Evolutionary conservation across 192 early-diverging fungal species (phyloP).

Genomic region (Coemansia sp.): DNA sequence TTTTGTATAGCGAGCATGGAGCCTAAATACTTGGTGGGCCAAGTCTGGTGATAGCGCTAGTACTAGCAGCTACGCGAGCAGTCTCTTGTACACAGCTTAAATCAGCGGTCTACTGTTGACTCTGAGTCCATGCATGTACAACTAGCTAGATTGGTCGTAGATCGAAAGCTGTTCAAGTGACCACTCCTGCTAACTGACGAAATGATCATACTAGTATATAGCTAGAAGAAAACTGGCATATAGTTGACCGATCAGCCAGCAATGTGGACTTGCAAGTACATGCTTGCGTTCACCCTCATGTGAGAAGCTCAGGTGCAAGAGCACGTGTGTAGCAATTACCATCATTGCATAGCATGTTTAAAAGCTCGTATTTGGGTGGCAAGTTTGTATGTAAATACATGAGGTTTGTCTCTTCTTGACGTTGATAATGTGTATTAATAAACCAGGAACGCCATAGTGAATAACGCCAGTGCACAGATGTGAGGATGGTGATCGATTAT

Average conservation of each 20-base stretch:
- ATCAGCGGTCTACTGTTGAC: neutral
- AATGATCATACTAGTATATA: conserved; percentile 31
- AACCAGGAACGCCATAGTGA: neutral
- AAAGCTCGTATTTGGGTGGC: too few relatives aligned
- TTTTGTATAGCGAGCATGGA: too few relatives aligned
- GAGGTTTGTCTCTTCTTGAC: too few relatives aligned
- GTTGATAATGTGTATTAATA: too few relatives aligned
- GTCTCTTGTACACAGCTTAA: neutral
- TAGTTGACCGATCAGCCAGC: conserved; percentile 30
- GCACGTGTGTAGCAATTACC: too few relatives aligned
- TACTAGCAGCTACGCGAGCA: conserved; percentile 23
- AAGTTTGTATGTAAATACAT: too few relatives aligned
- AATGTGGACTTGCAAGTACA: neutral
- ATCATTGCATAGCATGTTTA: too few relatives aligned
- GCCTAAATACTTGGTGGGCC: too few relatives aligned
- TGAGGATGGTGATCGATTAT: neutral
- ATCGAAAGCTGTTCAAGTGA: conserved; percentile 20
- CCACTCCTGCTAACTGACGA: conserved; percentile 34
- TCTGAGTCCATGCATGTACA: conserved; percentile 21
- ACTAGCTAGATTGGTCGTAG: conserved; percentile 26
- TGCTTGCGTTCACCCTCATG: too few relatives aligned
- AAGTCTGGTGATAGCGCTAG: conserved; percentile 26
- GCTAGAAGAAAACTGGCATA: conserved; percentile 38
- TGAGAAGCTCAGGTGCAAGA: too few relatives aligned
- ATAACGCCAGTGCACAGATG: neutral